Evolutionary conservation across 2,329 filamentous ascomycete species (phyloP), one percentile per base, ranked within the genome.

Genomic region (Ophiostoma quercus): DNA sequence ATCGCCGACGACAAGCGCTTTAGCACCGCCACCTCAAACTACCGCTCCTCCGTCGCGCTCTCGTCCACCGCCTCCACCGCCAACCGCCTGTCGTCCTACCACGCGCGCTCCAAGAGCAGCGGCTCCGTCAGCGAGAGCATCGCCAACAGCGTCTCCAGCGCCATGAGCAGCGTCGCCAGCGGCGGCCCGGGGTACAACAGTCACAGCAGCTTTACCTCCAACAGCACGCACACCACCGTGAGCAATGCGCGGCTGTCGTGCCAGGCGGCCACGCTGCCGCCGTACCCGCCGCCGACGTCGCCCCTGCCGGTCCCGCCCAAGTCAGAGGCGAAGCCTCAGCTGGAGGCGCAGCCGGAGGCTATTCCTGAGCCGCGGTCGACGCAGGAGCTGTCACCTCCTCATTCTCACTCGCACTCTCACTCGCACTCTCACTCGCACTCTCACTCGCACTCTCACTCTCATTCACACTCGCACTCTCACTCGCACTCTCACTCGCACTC

Each of bases 71-170:
- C n/a, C 37, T 9, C 67, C 6, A 29, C 32, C 14, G 5, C 67
- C 1, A 67, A 62, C 63, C 62, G 62, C 14, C 65, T 68, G 14
- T 69, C 54, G 67, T 63, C 71, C 7, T 67, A 71, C 41, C 73
- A 74, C 63, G 68, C 60, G 34, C 72, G 73, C 43, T 71, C 34
- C 67, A 68, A 71, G 72, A 74, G 73, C 68, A 73, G 25, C 57
- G 66, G 71, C 60, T 72, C 71, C 16, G 67, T 66, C 19, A 66
- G 68, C 67, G 72, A 71, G 60, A 70, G 71, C 68, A 68, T 71
- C 32, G 54, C 68, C 54, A 71, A 63, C 47, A 68, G 71, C 32
- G 62, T 71, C 11, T 60, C 70, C 3, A 71, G 65, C 39, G 65
- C 12, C 5, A 29, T 63, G 16, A 71, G 67, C 41, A 57, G 67